Conservation (phyloP, 495 filamentous ascomycete species). For the Annulohypoxylon moriforme region DNA sequence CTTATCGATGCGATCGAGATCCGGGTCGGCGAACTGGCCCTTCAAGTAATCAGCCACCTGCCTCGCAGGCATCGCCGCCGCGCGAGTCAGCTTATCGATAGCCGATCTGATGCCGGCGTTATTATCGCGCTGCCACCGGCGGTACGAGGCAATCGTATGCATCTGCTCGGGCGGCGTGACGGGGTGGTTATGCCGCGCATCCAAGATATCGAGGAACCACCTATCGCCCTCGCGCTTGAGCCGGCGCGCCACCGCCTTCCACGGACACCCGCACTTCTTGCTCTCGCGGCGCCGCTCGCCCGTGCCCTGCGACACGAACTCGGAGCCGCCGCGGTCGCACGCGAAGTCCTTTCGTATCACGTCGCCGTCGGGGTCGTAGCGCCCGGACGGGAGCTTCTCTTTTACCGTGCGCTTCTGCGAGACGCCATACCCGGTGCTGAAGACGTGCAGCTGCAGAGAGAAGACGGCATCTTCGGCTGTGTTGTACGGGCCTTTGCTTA, state of each 20-base stretch:
- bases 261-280: conserved; percentile 46
- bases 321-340: conserved; percentile 46
- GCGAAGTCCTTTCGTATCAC: conserved; percentile 48
- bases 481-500: conserved; percentile 71
- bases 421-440: conserved; percentile 47
- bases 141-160: conserved; percentile 47
- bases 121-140: conserved; percentile 49
- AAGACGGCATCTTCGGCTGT: conserved; percentile 45
- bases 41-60: conserved; percentile 43
- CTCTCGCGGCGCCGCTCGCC: conserved; percentile 47
- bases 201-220: conserved; percentile 46
- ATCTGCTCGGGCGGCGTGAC: conserved; percentile 44
- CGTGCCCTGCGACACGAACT: conserved; percentile 46
- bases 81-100: conserved; percentile 36
- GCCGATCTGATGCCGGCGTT: conserved; percentile 45
- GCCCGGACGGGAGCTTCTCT: conserved; percentile 47
- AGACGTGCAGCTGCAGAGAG: conserved; percentile 46
- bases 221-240: conserved; percentile 45
- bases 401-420: conserved; percentile 49
- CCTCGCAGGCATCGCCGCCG: conserved; percentile 45
- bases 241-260: conserved; percentile 44
- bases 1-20: conserved; percentile 42
- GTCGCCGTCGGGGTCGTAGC: conserved; percentile 44
- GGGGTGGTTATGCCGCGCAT: conserved; percentile 44
- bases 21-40: conserved; percentile 38